Evolutionary conservation across 2,329 filamentous ascomycete genomes (phyloP).

Genomic region (Ophiosphaerella korrae): DNA sequence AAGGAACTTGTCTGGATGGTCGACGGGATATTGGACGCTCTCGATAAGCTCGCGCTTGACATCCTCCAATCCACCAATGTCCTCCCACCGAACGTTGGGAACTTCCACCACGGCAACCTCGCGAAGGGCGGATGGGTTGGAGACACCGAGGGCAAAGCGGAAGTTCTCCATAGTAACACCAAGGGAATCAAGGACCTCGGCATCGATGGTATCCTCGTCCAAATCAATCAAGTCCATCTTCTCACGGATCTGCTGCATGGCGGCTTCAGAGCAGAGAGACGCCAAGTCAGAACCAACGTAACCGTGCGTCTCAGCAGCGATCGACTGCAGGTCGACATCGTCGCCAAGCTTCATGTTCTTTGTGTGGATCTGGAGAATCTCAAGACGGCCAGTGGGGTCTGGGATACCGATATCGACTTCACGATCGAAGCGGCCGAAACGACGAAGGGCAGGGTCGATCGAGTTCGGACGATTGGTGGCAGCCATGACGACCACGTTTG

Average conservation of each 20-base stretch:
- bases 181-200: constrained; percentile 95
- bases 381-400: constrained; percentile 95
- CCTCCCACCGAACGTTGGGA: constrained; percentile 98
- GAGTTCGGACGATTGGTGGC: constrained; percentile 99
- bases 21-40: constrained; percentile 97
- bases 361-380: constrained; percentile 99
- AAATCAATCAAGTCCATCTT: constrained; percentile 99
- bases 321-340: constrained; percentile 94
- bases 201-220: constrained; percentile 98
- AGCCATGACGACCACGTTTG: constrained; percentile 98
- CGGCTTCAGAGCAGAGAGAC: constrained; percentile 96
- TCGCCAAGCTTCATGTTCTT: constrained; percentile 99
- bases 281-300: constrained; percentile 99
- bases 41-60: constrained; percentile 99
- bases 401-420: constrained; percentile 98
- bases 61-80: constrained; percentile 95
- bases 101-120: constrained; percentile 99
- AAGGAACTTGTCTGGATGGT: constrained; percentile 99
- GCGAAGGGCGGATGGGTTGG: constrained; percentile 97
- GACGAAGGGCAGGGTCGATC: constrained; percentile 94
- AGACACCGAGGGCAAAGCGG: constrained; percentile 95
- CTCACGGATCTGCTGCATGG: constrained; percentile 99
- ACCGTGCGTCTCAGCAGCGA: constrained; percentile 96
- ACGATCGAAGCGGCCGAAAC: constrained; percentile 98
- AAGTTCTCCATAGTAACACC: constrained; percentile 99